Evolutionary conservation across 2,329 filamentous ascomycete species (phyloP).

Genomic region (Colletotrichum horii): DNA sequence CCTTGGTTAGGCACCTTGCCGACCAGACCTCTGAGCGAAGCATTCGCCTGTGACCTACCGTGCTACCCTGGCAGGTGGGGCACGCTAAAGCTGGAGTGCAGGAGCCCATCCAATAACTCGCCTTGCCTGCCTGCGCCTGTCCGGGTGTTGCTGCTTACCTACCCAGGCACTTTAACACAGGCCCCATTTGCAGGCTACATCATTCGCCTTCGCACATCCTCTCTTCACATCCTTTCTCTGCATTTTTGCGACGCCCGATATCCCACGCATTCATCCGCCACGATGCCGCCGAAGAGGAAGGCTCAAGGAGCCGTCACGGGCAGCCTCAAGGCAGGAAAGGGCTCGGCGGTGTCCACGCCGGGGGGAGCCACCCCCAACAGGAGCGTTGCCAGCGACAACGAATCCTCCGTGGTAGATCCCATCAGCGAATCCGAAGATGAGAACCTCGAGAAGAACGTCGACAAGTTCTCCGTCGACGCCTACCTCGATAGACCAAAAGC

Average conservation of each 20-base stretch:
- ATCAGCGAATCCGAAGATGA: conserved; percentile 51
- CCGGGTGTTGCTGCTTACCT: not conserved
- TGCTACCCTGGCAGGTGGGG: not conserved
- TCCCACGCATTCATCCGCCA: conserved; percentile 12
- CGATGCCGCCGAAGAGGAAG: conserved; percentile 77
- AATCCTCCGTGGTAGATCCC: conserved; percentile 35
- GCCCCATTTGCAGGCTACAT: conserved; percentile 3
- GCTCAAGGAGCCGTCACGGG: conserved; percentile 55
- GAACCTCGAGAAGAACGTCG: conserved; percentile 62
- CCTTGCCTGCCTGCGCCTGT: not conserved
- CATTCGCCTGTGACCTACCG: not conserved
- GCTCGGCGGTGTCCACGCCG: conserved; percentile 64
- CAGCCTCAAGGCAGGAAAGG: conserved; percentile 59
- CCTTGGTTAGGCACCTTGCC: not conserved
- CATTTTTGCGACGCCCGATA: not conserved
- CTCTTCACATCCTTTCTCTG: not conserved
- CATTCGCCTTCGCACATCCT: not conserved
- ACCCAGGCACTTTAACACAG: not conserved
- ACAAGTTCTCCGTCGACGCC: conserved; percentile 61
- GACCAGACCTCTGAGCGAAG: not conserved
- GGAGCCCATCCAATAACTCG: not conserved
- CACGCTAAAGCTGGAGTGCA: not conserved
- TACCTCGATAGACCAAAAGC: conserved; percentile 37
- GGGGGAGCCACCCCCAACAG: conserved; percentile 63
- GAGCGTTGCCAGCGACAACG: conserved; percentile 61